A percentile compares a stretch with the other conserved stretches of the same genome.
Evolutionary conservation across 177 flowering plant species (phyloP).

Genomic region (Tripterygium wilfordii): DNA sequence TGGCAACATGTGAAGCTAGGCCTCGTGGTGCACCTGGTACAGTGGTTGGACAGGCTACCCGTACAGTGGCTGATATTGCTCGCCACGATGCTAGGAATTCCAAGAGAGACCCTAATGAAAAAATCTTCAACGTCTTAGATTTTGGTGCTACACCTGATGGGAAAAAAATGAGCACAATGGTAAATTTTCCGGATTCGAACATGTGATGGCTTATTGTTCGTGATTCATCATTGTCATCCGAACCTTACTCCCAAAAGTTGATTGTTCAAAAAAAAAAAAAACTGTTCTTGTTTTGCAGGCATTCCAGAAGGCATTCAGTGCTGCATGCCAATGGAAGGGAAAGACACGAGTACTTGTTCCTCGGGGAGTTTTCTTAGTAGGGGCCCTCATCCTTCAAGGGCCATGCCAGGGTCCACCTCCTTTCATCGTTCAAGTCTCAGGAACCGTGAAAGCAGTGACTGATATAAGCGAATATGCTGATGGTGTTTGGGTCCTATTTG

Average conservation of each 20-base stretch:
- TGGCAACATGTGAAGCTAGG: background rate
- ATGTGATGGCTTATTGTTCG: background rate
- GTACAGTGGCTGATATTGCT: background rate
- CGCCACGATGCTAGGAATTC: background rate
- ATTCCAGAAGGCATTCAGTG: conserved; percentile 38
- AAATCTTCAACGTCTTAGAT: conserved; percentile 28
- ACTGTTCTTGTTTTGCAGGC: conserved; percentile 21
- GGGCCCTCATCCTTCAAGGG: conserved; percentile 29
- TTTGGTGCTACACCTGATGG: conserved; percentile 33
- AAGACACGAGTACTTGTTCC: conserved; percentile 36
- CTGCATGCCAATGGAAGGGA: conserved; percentile 36
- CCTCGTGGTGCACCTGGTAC: no score
- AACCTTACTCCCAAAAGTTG: background rate
- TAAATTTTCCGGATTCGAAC: conserved; percentile 3
- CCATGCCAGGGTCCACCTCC: conserved; percentile 37
- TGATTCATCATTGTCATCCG: background rate
- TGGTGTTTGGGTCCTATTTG: conserved; percentile 28
- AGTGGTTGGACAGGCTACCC: no score
- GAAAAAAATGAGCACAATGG: conserved; percentile 15
- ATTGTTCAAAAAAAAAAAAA: background rate
- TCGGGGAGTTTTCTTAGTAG: conserved; percentile 23
- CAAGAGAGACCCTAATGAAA: conserved; percentile 11
- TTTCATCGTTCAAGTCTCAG: conserved; percentile 28
- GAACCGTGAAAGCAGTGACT: conserved; percentile 27
- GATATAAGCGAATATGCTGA: conserved; percentile 17